Evolutionary conservation across 371 early-diverging fungal species (phyloP), one percentile per base, ranked within the genome.

Genomic region (Lichtheimia ornata): DNA sequence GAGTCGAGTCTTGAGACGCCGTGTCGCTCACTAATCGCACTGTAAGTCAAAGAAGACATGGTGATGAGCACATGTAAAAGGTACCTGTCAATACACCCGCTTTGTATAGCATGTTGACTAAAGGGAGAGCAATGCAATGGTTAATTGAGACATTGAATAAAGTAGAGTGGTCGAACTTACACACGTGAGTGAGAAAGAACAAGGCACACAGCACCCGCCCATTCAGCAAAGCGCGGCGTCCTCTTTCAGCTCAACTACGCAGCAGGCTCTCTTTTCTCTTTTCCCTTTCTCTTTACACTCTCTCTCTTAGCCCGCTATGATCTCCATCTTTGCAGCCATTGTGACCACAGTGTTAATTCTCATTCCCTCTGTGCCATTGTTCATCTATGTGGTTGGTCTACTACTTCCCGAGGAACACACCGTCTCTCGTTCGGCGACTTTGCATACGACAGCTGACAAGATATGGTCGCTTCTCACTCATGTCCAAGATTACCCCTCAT

Each of bases 1-100:
- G 57, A 5, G 63, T 76, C 13, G 66, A 63, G 42, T 86, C 86
- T 14, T 52, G 41, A 0, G 86, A 76, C 22, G 88, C 83, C 4
- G 83, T 83, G 62, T 88, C 89, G 62, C 90, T 90, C 28, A 88
- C 88, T 76, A 24, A 30, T 47, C 27, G 9, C 11, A 35, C n/a
- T 17, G 9, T 15, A 18, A 15, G 5, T 17, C n/a, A n/a, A 22
- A 17, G 45, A n/a, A 2, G n/a, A 22, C 25, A 41, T 20, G 45
- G 12, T 35, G n/a, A 54, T 5, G 18, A 40, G 15, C 17, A 22
- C 12, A 13, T 17, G 13, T 0, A 7, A 7, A 20, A 27, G 13
- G 45, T 50, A 63, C 63, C 63, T 41, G 63, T 63, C 6, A 63
- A 40, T 22, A 63, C 42, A 5, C 63, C 63, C 41, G 22, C 58